A percentile compares a stretch with the other conserved stretches of the same genome.
Evolutionary conservation across 345 rosid genomes (phyloP).

Genomic region (Salix suchowensis): DNA sequence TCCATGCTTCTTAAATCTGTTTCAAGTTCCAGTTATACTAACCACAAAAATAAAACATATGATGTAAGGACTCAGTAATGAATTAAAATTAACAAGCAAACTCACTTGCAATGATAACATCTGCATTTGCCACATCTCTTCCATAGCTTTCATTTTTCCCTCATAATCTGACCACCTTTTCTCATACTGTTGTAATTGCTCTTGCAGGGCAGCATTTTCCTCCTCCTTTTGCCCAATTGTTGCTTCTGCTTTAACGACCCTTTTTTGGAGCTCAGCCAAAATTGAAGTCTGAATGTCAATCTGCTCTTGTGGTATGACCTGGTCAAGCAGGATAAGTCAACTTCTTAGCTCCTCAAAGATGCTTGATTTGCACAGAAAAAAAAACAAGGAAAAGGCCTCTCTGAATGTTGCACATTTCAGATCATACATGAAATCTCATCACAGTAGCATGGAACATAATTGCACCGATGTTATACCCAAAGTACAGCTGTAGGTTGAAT

Average conservation of each 20-base stretch:
- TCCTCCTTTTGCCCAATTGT: constrained; percentile 66
- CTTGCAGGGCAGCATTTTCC: constrained; percentile 69
- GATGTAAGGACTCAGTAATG: background rate
- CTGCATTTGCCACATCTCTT: constrained; percentile 92
- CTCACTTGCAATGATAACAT: constrained; percentile 84
- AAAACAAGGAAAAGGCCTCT: background rate
- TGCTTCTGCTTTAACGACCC: constrained; percentile 67
- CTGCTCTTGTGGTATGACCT: constrained; percentile 60
- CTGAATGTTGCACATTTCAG: background rate
- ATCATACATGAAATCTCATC: background rate
- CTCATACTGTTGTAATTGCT: constrained; percentile 66
- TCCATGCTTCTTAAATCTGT: background rate
- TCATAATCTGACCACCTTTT: constrained; percentile 76
- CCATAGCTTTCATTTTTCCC: constrained; percentile 87
- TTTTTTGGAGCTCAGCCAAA: constrained; percentile 64
- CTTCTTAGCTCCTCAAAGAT: constrained; percentile 5
- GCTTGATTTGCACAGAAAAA: background rate
- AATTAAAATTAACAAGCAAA: background rate
- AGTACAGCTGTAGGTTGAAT: background rate
- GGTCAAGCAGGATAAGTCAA: constrained; percentile 16
- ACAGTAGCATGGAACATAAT: background rate
- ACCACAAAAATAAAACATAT: background rate
- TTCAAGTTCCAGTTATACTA: background rate
- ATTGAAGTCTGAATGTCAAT: constrained; percentile 46
- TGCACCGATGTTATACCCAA: background rate